These are phyloP conservation scores for Ophiostoma sp. DNA, from an alignment of 2,329 filamentous ascomycete genomes.

Conservation along the genomic window DNA sequence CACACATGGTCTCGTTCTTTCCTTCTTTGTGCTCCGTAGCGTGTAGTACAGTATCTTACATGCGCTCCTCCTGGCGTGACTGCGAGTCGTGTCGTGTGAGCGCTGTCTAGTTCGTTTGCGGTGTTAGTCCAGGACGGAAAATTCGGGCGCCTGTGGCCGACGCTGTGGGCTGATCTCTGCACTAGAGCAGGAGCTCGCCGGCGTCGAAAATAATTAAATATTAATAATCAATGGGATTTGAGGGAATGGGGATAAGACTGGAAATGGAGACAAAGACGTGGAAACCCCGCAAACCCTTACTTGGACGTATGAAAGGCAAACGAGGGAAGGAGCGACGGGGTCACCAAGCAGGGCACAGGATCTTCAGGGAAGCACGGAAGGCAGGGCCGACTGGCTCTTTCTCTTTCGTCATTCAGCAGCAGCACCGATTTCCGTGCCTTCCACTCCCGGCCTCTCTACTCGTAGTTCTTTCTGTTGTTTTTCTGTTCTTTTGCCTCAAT, in stretches of 20 bases:
- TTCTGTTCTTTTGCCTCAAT: background rate
- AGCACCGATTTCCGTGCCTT: background rate
- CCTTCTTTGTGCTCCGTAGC: no score
- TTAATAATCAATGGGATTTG: background rate
- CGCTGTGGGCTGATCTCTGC: background rate
- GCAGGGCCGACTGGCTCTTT: background rate
- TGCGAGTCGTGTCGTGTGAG: no score
- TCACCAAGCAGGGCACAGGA: background rate
- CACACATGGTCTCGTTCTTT: no score
- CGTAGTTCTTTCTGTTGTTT: no score
- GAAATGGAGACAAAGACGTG: background rate
- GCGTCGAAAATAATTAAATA: background rate
- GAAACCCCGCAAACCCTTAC: no score
- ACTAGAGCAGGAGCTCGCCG: background rate
- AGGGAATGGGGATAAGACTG: background rate
- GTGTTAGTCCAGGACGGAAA: background rate
- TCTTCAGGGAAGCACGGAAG: background rate
- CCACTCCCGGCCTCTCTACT: background rate
- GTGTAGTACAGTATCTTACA: no score
- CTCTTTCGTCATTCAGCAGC: background rate
- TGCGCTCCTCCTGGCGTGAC: no score
- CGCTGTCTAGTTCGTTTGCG: no score
- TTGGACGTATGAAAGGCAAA: background rate
- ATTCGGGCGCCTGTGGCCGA: background rate
- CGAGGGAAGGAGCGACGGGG: background rate